Evolutionary conservation across 2,329 filamentous ascomycete species (phyloP).

Genomic region (Decorospora gaudefroyi): DNA sequence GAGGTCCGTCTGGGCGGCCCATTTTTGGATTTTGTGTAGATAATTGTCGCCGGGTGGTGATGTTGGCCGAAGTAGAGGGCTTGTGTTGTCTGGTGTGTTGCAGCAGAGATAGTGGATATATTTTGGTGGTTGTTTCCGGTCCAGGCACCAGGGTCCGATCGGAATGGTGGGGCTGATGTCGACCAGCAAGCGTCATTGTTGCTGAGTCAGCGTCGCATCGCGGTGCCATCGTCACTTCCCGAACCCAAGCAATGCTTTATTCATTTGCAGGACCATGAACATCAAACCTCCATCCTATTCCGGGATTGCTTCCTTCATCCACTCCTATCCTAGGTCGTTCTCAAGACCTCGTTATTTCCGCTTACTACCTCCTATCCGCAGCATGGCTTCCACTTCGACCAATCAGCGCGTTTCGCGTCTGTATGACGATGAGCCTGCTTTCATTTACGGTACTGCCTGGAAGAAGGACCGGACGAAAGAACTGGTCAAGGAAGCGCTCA

Average conservation of each 20-base stretch:
- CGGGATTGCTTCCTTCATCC: not conserved
- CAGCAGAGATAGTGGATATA: not conserved
- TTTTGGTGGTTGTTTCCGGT: not conserved
- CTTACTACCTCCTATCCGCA: constrained; percentile 6
- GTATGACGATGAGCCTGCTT: constrained; percentile 33
- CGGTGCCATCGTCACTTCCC: not conserved
- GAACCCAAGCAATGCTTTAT: too few relatives aligned
- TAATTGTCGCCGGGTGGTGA: too few relatives aligned
- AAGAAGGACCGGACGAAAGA: constrained; percentile 70
- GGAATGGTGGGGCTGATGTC: constrained; percentile 19
- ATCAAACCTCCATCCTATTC: not conserved
- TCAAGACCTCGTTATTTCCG: not conserved
- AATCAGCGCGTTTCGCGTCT: constrained; percentile 20
- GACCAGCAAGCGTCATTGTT: constrained; percentile 5
- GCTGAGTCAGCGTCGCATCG: constrained; percentile 13
- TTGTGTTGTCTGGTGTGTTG: too few relatives aligned
- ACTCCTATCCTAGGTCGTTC: not conserved
- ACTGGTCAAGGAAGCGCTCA: constrained; percentile 70
- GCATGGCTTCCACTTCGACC: constrained; percentile 25
- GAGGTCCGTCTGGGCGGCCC: constrained; percentile 31
- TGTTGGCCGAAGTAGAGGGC: not conserved
- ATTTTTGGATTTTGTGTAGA: constrained; percentile 9
- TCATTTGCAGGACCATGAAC: not conserved
- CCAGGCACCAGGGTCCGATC: constrained; percentile 23
- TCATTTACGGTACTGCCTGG: constrained; percentile 85